A percentile compares a stretch with the other conserved stretches of the same genome.
Evolutionary conservation across 768 basidiomycete species (phyloP).

Genomic region (Lentinula aciculospora): DNA sequence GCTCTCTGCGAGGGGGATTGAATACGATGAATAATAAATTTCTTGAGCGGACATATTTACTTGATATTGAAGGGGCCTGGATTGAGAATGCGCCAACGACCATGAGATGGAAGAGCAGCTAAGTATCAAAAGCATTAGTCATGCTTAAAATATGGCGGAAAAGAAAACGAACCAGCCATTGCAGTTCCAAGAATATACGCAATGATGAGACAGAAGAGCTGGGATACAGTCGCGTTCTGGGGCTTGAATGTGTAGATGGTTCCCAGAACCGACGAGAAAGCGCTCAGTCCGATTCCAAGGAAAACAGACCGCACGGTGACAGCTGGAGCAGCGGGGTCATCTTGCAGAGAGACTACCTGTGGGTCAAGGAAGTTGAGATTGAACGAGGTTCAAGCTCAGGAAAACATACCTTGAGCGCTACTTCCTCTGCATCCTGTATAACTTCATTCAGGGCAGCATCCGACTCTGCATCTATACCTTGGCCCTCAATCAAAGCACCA

Average conservation of each 20-base stretch:
- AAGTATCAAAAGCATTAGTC: constrained; percentile 12
- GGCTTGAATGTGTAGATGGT: constrained; percentile 35
- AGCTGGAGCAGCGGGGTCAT: constrained; percentile 40
- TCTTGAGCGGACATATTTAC: constrained; percentile 16
- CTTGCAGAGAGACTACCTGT: constrained; percentile 42
- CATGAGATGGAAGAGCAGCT: constrained; percentile 34
- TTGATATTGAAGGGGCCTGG: constrained; percentile 58
- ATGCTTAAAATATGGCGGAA: not conserved
- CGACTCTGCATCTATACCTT: not conserved
- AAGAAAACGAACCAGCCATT: constrained; percentile 31
- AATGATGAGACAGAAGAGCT: constrained; percentile 51
- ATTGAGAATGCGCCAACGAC: constrained; percentile 43
- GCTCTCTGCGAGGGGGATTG: constrained; percentile 25
- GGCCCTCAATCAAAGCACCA: not conserved
- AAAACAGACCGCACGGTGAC: constrained; percentile 44
- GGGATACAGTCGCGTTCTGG: constrained; percentile 47
- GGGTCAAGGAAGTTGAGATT: not conserved
- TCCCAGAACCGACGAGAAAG: constrained; percentile 35
- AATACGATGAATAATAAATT: not conserved
- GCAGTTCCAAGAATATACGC: constrained; percentile 47
- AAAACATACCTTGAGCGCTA: constrained; percentile 31
- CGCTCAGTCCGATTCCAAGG: constrained; percentile 42
- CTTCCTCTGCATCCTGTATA: constrained; percentile 37
- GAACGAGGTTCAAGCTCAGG: not conserved
- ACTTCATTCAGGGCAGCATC: constrained; percentile 9